Base-by-base conservation (phyloP, 2,329 filamentous ascomycete genomes). In the Fusarium humuli region DNA sequence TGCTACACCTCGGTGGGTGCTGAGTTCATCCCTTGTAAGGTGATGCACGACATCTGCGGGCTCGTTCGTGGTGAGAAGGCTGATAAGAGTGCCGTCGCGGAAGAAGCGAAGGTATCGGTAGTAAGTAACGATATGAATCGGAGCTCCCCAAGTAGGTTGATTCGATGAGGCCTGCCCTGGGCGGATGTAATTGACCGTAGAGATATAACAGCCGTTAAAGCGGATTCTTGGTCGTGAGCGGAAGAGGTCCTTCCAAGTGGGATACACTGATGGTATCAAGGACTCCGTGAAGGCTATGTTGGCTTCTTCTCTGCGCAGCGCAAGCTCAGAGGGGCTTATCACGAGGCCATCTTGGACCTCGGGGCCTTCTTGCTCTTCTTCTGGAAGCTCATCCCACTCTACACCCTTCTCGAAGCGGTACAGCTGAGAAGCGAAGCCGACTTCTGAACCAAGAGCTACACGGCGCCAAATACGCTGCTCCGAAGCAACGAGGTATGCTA, bases 31-130 rank as follows among this genome's bases (percentile, higher is more conserved):
- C 65, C 88, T 89, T 40, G 89, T 93, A 22, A 99, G 85, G 75
- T 95, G 87, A 59, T 94, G 93, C 1, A 99, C 93, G 14, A 98
- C 92, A 20, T 97, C 93, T n/a, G 86, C 81, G 1, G 96, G 96
- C 77, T 97, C 93, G 7, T 87, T 82, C 1, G 93, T 97, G 1
- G 92, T 93, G 37, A 97, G 86, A 3, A 99, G 86, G 57, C 90
- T 93, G 63, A 98, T 90, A 69, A 87, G 89, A 2, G 92, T 91
- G 29, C 96, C 96, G 79, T 98, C 93, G 25, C 94, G 92, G 82
- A 96, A 96, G 83, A 99, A 96, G 56, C 96, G 92, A 6, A 99
- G 87, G 81, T 98, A 99, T 61, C 96, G 93, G 82, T 97, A 99
- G 82, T 98, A 99, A 1, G 96, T 99, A 50, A 99, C 94, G 62